A percentile compares a stretch with the other conserved stretches of the same genome.
Conservation (phyloP, 495 filamentous ascomycete genomes). For the Neurospora hispaniola region DNA sequence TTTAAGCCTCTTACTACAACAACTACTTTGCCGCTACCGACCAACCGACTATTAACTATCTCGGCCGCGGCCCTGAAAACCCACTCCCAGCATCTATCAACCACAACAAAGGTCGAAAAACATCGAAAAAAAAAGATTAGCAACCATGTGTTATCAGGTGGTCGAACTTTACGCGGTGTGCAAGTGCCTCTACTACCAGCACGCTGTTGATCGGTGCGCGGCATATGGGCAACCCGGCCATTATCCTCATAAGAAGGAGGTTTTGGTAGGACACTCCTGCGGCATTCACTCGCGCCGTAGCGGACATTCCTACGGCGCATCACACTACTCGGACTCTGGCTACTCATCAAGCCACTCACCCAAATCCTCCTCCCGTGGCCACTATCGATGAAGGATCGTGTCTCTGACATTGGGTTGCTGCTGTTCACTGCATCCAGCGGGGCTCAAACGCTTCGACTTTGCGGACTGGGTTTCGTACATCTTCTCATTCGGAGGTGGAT, state of each 20-base stretch:
- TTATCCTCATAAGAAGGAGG: not conserved
- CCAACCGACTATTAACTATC: not conserved
- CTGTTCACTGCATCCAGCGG: not conserved
- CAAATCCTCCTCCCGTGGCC: not conserved
- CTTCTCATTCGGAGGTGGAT: not conserved
- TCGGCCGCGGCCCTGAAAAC: not conserved
- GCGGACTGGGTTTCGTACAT: not conserved
- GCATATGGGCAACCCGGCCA: slow-evolving; percentile 38
- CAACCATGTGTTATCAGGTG: slow-evolving; percentile 59
- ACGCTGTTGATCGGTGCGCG: slow-evolving; percentile 64
- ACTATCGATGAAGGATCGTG: not conserved
- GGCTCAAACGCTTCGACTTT: not conserved
- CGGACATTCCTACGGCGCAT: not conserved
- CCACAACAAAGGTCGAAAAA: not conserved
- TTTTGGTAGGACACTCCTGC: not conserved
- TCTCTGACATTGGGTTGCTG: not conserved
- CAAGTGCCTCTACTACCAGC: slow-evolving; percentile 71
- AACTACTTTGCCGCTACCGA: not conserved
- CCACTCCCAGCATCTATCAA: not conserved
- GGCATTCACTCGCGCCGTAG: not conserved
- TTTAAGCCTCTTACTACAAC: not conserved
- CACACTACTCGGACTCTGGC: not conserved
- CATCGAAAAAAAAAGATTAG: not conserved
- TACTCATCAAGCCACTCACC: not conserved
- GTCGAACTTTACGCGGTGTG: slow-evolving; percentile 71